Base-by-base conservation (phyloP, 495 filamentous ascomycete genomes). In the Podospora appendiculata region DNA sequence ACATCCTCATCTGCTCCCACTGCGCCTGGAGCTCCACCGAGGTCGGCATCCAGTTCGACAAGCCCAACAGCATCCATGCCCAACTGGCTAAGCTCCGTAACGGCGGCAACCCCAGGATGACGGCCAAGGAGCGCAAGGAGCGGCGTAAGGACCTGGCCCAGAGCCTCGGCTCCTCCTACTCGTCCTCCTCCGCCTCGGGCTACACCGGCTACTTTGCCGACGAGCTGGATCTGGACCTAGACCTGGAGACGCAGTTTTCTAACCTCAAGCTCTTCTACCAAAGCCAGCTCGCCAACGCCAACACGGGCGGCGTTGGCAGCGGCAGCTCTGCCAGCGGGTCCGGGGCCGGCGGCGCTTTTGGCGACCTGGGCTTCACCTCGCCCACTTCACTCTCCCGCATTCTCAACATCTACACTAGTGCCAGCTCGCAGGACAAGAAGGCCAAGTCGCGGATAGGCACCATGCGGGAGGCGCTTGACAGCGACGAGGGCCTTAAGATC, bases 11-110 rank as follows among this genome's bases (percentile, higher is more conserved):
- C 7, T 98, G 93, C 68, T 78, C 80, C 32, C 95, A 93, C 70
- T 98, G 93, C 73, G 77, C 84, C 61, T 98, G 93, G 93, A 89
- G 79, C 58, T 88, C 89, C 6, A 77, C 85, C 14, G 92, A 97
- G 58, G 89, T 94, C 45, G 90, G 87, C 14, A 84, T 96, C 66
- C 81, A 87, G 59, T 92, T 98, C 61, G 88, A 92, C 65, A 95
- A 89, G 58, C 80, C 86, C 3, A 89, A 84, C 46, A 83, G 86
- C 53, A 91, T 97, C 56, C 87, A 86, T 53, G 74, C 75, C n/a
- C 91, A 96, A 64, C 76, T 98, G 2, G 66, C 78, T 1, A 80
- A 79, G 63, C 66, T 81, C 8, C 74, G 70, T 35, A 82, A 83
- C 58, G 80, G 75, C 51, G 79, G 71, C 53, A 58, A 53, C 44